Evolutionary conservation across 2,329 filamentous ascomycete species (phyloP), one percentile per base, ranked within the genome.

Genomic region (Arthrobotrys entomopaga): DNA sequence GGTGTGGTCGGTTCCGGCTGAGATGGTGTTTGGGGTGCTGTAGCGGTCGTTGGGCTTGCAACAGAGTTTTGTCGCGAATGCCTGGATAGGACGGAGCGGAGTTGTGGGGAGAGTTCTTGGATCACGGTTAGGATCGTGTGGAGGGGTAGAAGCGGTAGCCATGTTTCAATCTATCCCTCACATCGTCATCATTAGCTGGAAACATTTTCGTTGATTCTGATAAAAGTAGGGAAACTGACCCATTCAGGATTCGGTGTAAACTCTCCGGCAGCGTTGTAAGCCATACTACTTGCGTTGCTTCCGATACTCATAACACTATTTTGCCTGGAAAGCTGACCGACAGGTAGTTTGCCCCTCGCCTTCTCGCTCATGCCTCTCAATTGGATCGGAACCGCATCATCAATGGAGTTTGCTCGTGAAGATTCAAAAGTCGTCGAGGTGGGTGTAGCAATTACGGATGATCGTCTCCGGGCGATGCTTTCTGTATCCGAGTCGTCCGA

Each of bases 291-390:
- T 29, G 89, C 87, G 79, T 89, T 85, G 78, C 88, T 88, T 69
- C 85, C 87, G 40, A 97, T 84, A 79, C 92, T 97, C 0, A 91
- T 91, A 26, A 89, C 91, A 81, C 93, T 96, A 80, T 95, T 97
- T 79, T 97, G 93, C 16, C 94, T 86, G 0, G 93, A 97, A 80
- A 97, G 97, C 57, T 90, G 85, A 0, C 91, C 91, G 11, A 91
- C 92, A 26, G 94, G 95, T 88, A 96, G 92, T 82, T 99, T 99
- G 6, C 95, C 95, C 57, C 95, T 86, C 15, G 95, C 95, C 81
- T 98, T 99, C 82, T 98, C 95, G 19, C 94, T 97, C 91, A 98
- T 97, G 64, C 93, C 93, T 67, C 92, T 87, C 29, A 96, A 81
- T 80, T 97, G 93, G 19, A 89, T 85, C 13, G 92, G 93, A 8